Conservation (phyloP, 2,329 filamentous ascomycete genomes). For the Nannizziopsis arthrosporioides region DNA sequence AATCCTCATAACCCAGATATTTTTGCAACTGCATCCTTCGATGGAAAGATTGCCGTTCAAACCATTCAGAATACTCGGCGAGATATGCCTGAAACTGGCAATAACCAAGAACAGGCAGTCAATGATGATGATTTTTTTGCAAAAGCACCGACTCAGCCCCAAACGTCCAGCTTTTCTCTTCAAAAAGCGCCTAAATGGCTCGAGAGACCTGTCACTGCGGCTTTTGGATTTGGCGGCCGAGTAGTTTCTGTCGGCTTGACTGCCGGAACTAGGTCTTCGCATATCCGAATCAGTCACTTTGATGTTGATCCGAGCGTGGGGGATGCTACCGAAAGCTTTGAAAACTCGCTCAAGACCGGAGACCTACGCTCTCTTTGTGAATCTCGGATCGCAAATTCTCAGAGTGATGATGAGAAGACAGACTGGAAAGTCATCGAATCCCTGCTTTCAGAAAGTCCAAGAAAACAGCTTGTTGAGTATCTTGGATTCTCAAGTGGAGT, state of each 20-base stretch:
- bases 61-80: conserved; percentile 89
- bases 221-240: conserved; percentile 93
- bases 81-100: conserved; percentile 52
- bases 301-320: conserved; percentile 76
- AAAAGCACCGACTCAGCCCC: conserved; percentile 81
- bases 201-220: conserved; percentile 69
- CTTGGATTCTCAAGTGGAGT: conserved; percentile 66
- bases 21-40: conserved; percentile 90
- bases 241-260: conserved; percentile 59
- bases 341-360: conserved; percentile 65
- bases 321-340: conserved; percentile 74
- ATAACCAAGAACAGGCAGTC: conserved; percentile 54
- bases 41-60: conserved; percentile 89
- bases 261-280: conserved; percentile 56
- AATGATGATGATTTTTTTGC: conserved; percentile 96
- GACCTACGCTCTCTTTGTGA: conserved; percentile 71
- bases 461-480: conserved; percentile 74
- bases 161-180: conserved; percentile 79
- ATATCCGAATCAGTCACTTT: conserved; percentile 74
- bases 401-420: conserved; percentile 80
- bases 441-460: conserved; percentile 71
- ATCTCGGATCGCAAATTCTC: conserved; percentile 60
- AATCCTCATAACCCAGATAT: conserved; percentile 86
- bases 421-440: conserved; percentile 95
- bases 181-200: conserved; percentile 82